phyloP scores from a whole-genome alignment of 495 filamentous ascomycete species.

The Hypoxylon fragiforme region DNA sequence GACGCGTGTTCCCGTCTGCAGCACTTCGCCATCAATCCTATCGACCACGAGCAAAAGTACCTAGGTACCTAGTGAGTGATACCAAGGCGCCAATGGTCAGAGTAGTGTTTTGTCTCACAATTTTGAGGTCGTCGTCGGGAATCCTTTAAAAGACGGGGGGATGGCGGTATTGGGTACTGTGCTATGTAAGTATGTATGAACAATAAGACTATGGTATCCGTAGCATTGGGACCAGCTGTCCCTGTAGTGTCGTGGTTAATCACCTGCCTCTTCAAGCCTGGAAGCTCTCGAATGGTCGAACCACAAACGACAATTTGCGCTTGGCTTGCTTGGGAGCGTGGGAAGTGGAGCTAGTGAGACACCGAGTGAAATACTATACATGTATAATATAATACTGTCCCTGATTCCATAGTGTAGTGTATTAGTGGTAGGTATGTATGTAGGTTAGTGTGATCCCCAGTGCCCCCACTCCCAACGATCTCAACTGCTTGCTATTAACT shows the following conservation, averaged over 20 bases:
- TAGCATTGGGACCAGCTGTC: slow-evolving; percentile 33
- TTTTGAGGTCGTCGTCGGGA: slow-evolving; percentile 3
- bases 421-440: no score
- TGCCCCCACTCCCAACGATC: slow-evolving; percentile 20
- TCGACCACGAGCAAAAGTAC: no score
- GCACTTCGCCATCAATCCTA: no score
- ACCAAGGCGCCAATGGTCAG: background rate
- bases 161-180: no score
- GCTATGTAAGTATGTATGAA: no score
- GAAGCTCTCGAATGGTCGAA: slow-evolving; percentile 19
- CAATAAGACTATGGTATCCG: slow-evolving; percentile 29
- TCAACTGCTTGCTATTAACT: slow-evolving; percentile 26
- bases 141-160: slow-evolving; percentile 3
- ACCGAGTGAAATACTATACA: slow-evolving; percentile 11
- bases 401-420: no score
- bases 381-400: no score
- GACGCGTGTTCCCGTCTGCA: slow-evolving; percentile 23
- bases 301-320: slow-evolving; percentile 13
- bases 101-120: background rate
- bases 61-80: no score
- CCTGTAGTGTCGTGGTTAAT: slow-evolving; percentile 24
- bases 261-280: slow-evolving; percentile 31
- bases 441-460: no score
- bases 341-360: slow-evolving; percentile 35
- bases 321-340: slow-evolving; percentile 31